These are phyloP conservation scores for Ganoderma lucidum DNA, from an alignment of 1,284 basidiomycete species.

Conservation along the genomic window DNA sequence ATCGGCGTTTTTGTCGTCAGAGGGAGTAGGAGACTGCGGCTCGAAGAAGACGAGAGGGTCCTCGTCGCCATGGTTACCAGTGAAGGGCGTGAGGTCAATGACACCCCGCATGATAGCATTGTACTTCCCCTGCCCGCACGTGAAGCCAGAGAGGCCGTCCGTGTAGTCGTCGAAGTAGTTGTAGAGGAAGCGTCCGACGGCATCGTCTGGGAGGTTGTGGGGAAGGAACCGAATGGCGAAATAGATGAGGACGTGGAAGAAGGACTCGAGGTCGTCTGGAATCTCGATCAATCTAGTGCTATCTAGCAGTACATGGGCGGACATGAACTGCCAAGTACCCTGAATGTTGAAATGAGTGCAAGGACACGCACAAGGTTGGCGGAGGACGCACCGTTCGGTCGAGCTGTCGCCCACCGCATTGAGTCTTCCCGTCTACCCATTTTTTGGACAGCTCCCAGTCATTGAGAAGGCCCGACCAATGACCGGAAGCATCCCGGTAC, in stretches of 20 bases:
- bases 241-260: conserved; percentile 26
- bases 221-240: conserved; percentile 16
- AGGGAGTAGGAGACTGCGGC: not conserved
- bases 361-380: not conserved
- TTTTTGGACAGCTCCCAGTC: conserved; percentile 24
- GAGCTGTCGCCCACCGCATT: conserved; percentile 1
- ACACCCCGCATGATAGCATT: not conserved
- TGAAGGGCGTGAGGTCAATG: not conserved
- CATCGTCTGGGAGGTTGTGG: conserved; percentile 4
- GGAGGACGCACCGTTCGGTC: conserved; percentile 15
- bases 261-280: conserved; percentile 24
- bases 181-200: conserved; percentile 13
- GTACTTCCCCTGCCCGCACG: not conserved
- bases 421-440: not conserved
- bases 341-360: not conserved
- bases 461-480: conserved; percentile 1
- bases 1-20: not conserved
- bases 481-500: not conserved
- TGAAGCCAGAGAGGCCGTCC: not conserved
- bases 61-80: not conserved
- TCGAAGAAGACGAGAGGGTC: not conserved
- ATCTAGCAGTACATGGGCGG: conserved; percentile 12
- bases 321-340: conserved; percentile 29
- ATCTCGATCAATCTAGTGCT: not conserved
- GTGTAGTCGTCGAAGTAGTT: conserved; percentile 20